Conservation (phyloP, 2,329 filamentous ascomycete species). For the Alternaria sp. region DNA sequence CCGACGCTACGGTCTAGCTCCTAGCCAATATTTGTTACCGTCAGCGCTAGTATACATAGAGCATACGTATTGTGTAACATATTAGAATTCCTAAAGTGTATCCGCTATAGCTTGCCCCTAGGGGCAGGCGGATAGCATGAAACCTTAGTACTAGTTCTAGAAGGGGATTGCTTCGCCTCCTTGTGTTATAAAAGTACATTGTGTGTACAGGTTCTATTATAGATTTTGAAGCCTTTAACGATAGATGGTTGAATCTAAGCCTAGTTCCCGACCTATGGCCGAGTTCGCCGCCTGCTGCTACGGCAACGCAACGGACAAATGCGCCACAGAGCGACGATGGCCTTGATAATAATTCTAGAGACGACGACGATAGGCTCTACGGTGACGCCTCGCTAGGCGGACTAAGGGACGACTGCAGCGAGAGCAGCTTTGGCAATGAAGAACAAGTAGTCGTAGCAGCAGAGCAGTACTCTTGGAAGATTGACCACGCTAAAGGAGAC, state of each 20-base stretch:
- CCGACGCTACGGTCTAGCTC: no score
- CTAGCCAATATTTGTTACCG: not conserved
- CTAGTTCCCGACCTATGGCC: not conserved
- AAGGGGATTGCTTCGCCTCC: not conserved
- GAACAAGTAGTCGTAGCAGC: slow-evolving; percentile 12
- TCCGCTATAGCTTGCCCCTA: not conserved
- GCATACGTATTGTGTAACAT: not conserved
- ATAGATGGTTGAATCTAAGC: not conserved
- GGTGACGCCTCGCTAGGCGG: not conserved
- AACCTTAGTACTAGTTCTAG: not conserved
- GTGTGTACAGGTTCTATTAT: not conserved
- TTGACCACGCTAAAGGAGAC: slow-evolving; percentile 13
- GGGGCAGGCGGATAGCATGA: not conserved
- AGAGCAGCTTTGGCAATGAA: slow-evolving; percentile 13
- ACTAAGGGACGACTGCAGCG: not conserved
- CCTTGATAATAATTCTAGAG: not conserved
- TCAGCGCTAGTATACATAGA: slow-evolving; percentile 9
- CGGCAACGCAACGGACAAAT: no score
- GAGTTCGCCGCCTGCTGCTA: no score
- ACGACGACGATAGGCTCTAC: not conserved
- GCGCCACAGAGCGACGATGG: not conserved
- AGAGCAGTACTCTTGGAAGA: slow-evolving; percentile 15
- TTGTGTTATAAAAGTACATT: no score
- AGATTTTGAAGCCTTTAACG: not conserved
- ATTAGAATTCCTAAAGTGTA: not conserved